Base-by-base conservation (phyloP, 495 filamentous ascomycete genomes). In the Podospora comata region DNA sequence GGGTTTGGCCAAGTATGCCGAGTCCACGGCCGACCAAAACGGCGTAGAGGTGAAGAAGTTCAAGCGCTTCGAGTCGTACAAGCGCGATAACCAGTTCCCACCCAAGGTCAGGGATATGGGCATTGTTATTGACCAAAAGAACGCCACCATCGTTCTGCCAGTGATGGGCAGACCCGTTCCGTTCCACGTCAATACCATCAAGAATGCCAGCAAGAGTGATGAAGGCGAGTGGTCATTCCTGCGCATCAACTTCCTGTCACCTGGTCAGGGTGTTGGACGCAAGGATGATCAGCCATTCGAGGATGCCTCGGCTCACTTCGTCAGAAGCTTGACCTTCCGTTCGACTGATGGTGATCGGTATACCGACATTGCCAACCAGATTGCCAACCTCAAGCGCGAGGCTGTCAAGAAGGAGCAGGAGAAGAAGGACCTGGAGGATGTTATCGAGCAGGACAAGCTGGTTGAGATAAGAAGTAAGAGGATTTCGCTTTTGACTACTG, bases 271-370 rank as follows among this genome's bases (percentile, higher is more conserved):
- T 81, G 96, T 99, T 64, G 96, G 95, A 32, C 82, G 95, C 72
- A 99, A 98, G 77, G 96, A 99, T 78, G 96, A 99, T 70, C 93
- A 97, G 76, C 96, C 96, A 0, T 99, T 99, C 71, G 96, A 99
- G 80, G 96, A 99, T 74, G 87, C 94, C 4, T 90, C 90, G 5
- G 96, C 96, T 4, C 94, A 98, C 75, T 99, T 99, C 71, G 89
- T 99, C 39, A 86, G 96, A 67, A 97, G 93, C 76, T 83, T 99
- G 75, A 98, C 96, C 0, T 93, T 98, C 79, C 87, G 94, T 64
- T 97, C 94, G 28, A 91, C 89, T 66, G 92, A 98, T 74, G 89
- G 91, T 60, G 87, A 91, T 60, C 88, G 96, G 55, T 91, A 98
- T 75, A 89, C 92, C 20, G 90, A 92, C 66, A 93, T 99, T 65